Conservation (phyloP, 192 early-diverging fungal species). For the Backusella australiensis region DNA sequence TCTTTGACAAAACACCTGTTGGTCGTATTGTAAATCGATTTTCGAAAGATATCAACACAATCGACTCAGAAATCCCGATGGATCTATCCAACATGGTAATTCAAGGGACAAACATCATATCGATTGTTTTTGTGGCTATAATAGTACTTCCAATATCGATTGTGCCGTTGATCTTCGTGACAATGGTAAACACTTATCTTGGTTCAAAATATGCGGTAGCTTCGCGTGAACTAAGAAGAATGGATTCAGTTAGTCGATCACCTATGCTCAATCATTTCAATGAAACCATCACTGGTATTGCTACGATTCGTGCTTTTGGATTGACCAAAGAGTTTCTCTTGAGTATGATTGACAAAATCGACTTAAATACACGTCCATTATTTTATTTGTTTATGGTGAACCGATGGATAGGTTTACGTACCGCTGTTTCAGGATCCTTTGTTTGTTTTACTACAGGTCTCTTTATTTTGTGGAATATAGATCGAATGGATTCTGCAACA, state of each 20-base stretch:
- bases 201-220: conserved; percentile 57
- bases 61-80: conserved; percentile 61
- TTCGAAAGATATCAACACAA: conserved; percentile 77
- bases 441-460: conserved; percentile 66
- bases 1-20: conserved; percentile 85
- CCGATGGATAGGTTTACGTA: conserved; percentile 82
- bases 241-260: conserved; percentile 70
- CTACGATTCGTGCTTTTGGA: conserved; percentile 85
- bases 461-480: conserved; percentile 53
- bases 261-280: conserved; percentile 79
- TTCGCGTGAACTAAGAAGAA: conserved; percentile 80
- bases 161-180: conserved; percentile 34
- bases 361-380: conserved; percentile 71
- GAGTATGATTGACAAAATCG: conserved; percentile 38
- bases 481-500: conserved; percentile 67
- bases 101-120: conserved; percentile 45
- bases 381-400: conserved; percentile 79
- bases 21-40: conserved; percentile 91
- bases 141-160: conserved; percentile 63
- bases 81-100: conserved; percentile 44
- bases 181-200: conserved; percentile 44
- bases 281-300: conserved; percentile 66
- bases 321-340: conserved; percentile 60
- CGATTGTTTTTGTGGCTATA: conserved; percentile 56
- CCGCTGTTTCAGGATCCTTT: conserved; percentile 68